Base-by-base conservation (phyloP, 2,329 filamentous ascomycete genomes). In the Orbilia brochopaga region DNA sequence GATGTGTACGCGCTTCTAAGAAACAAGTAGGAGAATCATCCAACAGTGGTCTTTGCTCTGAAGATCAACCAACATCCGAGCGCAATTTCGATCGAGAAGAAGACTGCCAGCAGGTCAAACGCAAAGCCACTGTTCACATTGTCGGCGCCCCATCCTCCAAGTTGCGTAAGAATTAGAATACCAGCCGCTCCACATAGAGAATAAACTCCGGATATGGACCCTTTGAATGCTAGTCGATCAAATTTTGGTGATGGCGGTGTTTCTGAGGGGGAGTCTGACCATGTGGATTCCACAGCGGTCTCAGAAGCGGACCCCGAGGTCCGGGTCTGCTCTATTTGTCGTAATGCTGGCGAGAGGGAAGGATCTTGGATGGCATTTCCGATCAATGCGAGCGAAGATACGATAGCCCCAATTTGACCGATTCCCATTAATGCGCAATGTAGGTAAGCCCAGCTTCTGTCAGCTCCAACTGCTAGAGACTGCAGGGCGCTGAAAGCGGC, bases 321-420 rank as follows among this genome's bases (percentile, higher is more conserved):
- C 17, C 62, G 52, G n/a, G 70, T 65, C 17, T 76, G 65, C 77
- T 76, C 46, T 17, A 52, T 73, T 50, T 58, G 59, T 53, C 60
- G 48, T 51, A 57, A 24, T 10, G 60, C 40, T 40, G 42, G 57
- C 4, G 63, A 51, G 17, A 48, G 30, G 11, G 37, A 58, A 56
- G 76, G 72, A 81, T 80, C 65, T 81, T 81, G 21, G 10, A 97
- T 88, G 2, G 92, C 92, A 15, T 87, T 87, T 40, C 91, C 91
- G 1, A 99, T 84, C 0, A 94, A 86, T 0, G 90, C 92, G n/a
- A 99, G 84, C 74, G 91, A 96, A 81, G 92, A 97, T 0, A 99
- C 94, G 69, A 99, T 97, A 10, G 92, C 90, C 1, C 93, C 94
- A 73, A 99, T 97, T 80, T 99, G 94, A 77, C 91, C 95, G 77